Evolutionary conservation across 768 basidiomycete species (phyloP), one percentile per base, ranked within the genome.

Genomic region (Panaeolus papilionaceus): DNA sequence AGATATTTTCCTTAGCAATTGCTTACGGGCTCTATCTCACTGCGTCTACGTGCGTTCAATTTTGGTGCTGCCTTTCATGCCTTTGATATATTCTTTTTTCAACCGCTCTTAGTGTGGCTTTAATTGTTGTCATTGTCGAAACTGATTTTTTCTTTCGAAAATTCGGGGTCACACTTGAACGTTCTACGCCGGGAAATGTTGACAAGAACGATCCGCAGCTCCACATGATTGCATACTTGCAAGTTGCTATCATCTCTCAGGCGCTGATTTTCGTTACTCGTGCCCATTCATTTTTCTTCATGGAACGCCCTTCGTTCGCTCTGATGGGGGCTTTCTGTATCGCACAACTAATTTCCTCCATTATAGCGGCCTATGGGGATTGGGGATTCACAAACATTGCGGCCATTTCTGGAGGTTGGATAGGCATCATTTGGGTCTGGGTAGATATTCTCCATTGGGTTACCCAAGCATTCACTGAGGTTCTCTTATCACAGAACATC

Each of bases 171-270:
- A 72, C 77, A 0, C 85, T 93, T 72, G 70, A 78, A 5, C 54
- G 28, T 33, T 58, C 54, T 7, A 73, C 73, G 26, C 68, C 76
- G 11, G 65, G 69, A 64, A 79, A 78, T 66, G 78, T 84, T 62
- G 66, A 79, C 40, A 81, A 83, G 72, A 92, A 92, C 77, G 92
- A 94, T 77, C 79, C 77, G 16, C 84, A 90, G 73, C 83, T 96
- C 8, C 95, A 97, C 85, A 92, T 91, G 83, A 87, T 98, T 73
- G 86, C 95, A 76, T 97, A 97, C 85, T 88, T 96, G 72, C 95
- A 97, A 83, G 97, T 98, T 67, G 97, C 97, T 68, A 96, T 98
- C 80, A 99, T 99, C 83, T 98, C 97, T 54, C 97, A 99, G 79
- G 97, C 97, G 1, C 84, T 99, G 70, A 98, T 96, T 83, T 96